A percentile compares a stretch with the other conserved stretches of the same genome.
These are phyloP conservation scores for Abrus pulchellus DNA, from an alignment of 306 rosid genomes.

Conservation along the genomic window DNA sequence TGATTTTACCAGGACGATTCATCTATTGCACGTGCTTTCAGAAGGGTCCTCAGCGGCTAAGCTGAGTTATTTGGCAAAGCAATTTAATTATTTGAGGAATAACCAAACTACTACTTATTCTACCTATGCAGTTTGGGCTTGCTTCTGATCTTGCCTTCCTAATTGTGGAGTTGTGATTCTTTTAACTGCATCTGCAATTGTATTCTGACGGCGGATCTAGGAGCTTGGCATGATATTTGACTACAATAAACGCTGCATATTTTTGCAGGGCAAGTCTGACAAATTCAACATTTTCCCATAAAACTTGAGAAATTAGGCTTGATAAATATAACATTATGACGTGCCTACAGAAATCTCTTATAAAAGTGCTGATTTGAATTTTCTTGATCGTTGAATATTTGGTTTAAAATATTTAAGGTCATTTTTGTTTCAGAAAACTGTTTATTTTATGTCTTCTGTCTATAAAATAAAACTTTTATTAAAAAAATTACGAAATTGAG, in stretches of 20 bases:
- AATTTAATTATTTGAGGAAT: conserved; percentile 26
- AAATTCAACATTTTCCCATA: not conserved
- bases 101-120: not conserved
- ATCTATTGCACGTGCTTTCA: conserved; percentile 1
- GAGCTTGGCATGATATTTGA: conserved; percentile 8
- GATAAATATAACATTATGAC: not conserved
- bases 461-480: not conserved
- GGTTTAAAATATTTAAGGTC: not conserved
- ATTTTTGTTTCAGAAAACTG: not conserved
- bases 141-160: not conserved
- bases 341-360: not conserved
- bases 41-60: conserved; percentile 39
- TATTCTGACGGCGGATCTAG: conserved; percentile 27
- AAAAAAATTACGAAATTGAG: not conserved
- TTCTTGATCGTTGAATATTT: not conserved
- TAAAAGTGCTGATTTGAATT: not conserved
- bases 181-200: conserved; percentile 20
- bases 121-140: conserved; percentile 2
- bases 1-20: conserved; percentile 25
- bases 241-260: not conserved
- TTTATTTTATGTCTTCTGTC: not conserved
- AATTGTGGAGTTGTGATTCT: conserved; percentile 11
- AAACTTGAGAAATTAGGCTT: not conserved
- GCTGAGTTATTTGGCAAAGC: conserved; percentile 22
- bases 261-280: not conserved